Evolutionary conservation across 1,284 basidiomycete genomes (phyloP).

Genomic region (Ceratobasidium sp.): DNA sequence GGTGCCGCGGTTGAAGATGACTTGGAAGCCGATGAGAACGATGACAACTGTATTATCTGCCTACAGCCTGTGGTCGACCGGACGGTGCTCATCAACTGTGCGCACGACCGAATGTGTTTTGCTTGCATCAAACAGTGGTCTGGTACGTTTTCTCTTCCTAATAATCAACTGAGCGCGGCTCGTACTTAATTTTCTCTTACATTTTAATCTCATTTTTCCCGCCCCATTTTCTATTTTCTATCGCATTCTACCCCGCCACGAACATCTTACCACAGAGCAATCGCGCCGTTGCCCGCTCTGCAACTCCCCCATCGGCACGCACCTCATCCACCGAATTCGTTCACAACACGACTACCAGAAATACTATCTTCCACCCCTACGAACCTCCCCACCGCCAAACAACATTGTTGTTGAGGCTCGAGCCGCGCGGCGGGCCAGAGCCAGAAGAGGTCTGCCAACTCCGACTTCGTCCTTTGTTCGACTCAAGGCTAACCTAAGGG

Average conservation of each 20-base stretch:
- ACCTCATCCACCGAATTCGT: slow-evolving; percentile 82
- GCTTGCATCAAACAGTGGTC: slow-evolving; percentile 87
- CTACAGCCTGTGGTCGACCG: slow-evolving; percentile 79
- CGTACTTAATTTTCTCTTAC: slow-evolving; percentile 61
- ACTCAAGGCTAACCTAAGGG: slow-evolving; percentile 46
- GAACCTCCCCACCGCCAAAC: slow-evolving; percentile 60
- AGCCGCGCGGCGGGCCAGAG: slow-evolving; percentile 2
- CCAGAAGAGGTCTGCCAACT: slow-evolving; percentile 6
- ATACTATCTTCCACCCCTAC: slow-evolving; percentile 77
- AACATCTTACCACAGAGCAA: slow-evolving; percentile 14
- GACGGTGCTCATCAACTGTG: slow-evolving; percentile 80
- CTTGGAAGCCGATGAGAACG: slow-evolving; percentile 49
- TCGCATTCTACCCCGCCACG: neutral
- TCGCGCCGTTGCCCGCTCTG: slow-evolving; percentile 75
- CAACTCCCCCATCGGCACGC: slow-evolving; percentile 74
- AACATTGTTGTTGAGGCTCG: slow-evolving; percentile 15
- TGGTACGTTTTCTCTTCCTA: slow-evolving; percentile 60
- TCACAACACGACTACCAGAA: slow-evolving; percentile 83
- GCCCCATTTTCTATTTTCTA: slow-evolving; percentile 11
- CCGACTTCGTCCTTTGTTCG: slow-evolving; percentile 47
- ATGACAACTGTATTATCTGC: slow-evolving; percentile 75
- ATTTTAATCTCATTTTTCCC: slow-evolving; percentile 61
- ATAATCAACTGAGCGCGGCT: slow-evolving; percentile 15
- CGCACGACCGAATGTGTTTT: slow-evolving; percentile 87
- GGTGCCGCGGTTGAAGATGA: neutral